A percentile compares a stretch with the other conserved stretches of the same genome.
phyloP scores from a whole-genome alignment of 163 green algal species.

The Trebouxia gelatinosa region DNA sequence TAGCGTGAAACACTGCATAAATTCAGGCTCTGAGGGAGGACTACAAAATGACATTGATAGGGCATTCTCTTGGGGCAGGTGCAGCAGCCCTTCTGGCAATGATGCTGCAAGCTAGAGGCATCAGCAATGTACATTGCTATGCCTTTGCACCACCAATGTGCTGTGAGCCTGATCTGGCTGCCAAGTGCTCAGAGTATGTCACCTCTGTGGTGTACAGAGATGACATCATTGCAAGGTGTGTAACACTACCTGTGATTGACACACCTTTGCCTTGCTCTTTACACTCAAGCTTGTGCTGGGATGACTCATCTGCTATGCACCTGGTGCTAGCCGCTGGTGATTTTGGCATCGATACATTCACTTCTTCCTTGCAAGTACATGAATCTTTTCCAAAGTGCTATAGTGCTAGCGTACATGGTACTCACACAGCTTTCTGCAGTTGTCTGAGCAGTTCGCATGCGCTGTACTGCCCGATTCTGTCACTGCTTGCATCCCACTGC shows the following conservation, averaged over 20 bases:
- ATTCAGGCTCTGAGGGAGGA: constrained; percentile 7
- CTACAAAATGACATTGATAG: constrained; percentile 13
- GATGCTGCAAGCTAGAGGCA: constrained; percentile 11
- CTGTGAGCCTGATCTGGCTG: constrained; percentile 15
- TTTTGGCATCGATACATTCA: background rate
- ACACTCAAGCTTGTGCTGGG: background rate
- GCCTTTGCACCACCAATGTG: constrained; percentile 26
- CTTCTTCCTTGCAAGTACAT: background rate
- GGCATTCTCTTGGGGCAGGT: constrained; percentile 15
- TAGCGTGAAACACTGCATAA: too few relatives aligned
- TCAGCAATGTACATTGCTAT: constrained; percentile 18
- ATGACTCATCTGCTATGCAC: background rate
- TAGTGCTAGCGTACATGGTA: background rate
- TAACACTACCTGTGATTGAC: background rate
- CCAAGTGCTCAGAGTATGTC: constrained; percentile 6
- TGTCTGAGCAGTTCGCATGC: background rate
- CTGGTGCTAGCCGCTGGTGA: background rate
- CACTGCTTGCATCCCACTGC: too few relatives aligned
- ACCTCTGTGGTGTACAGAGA: constrained; percentile 18
- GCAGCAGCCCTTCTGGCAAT: constrained; percentile 23
- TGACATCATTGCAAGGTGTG: constrained; percentile 23
- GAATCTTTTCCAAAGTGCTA: background rate
- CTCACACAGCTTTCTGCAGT: background rate
- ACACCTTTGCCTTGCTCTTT: background rate
- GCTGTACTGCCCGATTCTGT: too few relatives aligned